Conservation (phyloP, 345 rosid species). For the Aurinia saxatilis region DNA sequence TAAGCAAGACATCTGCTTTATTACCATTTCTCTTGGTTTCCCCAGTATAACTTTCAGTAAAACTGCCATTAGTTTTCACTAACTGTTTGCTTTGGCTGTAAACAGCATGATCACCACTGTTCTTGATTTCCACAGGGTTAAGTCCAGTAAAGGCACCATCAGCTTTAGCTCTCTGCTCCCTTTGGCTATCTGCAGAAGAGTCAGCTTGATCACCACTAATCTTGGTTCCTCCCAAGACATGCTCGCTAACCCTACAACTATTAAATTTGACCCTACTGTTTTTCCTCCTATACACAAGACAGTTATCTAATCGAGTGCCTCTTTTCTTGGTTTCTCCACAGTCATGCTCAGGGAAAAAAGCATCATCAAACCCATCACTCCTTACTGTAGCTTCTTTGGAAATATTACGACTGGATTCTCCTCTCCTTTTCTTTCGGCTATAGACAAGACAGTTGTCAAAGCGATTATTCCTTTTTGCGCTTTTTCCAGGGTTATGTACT, state of each 20-base stretch:
- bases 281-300: constrained; percentile 21
- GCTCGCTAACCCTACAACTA: constrained; percentile 4
- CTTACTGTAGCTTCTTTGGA: constrained; percentile 1
- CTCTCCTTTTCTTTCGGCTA: constrained; percentile 20
- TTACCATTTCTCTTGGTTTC: constrained; percentile 34
- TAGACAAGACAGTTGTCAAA: constrained; percentile 25
- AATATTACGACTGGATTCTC: not conserved
- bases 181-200: constrained; percentile 8
- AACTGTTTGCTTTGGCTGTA: constrained; percentile 37
- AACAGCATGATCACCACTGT: constrained; percentile 11
- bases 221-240: constrained; percentile 11
- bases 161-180: not conserved
- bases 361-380: constrained; percentile 13
- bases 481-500: constrained; percentile 6
- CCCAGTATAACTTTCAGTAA: constrained; percentile 24
- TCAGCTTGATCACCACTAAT: constrained; percentile 7
- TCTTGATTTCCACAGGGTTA: constrained; percentile 11
- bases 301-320: constrained; percentile 1
- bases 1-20: constrained; percentile 17
- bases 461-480: constrained; percentile 14
- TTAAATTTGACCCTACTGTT: constrained; percentile 5
- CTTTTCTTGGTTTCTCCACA: constrained; percentile 20
- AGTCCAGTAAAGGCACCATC: constrained; percentile 5
- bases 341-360: constrained; percentile 3
- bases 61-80: constrained; percentile 21